A percentile compares a stretch with the other conserved stretches of the same genome.
Evolutionary conservation across 768 basidiomycete species (phyloP).

Genomic region (Amanita brunnescens): DNA sequence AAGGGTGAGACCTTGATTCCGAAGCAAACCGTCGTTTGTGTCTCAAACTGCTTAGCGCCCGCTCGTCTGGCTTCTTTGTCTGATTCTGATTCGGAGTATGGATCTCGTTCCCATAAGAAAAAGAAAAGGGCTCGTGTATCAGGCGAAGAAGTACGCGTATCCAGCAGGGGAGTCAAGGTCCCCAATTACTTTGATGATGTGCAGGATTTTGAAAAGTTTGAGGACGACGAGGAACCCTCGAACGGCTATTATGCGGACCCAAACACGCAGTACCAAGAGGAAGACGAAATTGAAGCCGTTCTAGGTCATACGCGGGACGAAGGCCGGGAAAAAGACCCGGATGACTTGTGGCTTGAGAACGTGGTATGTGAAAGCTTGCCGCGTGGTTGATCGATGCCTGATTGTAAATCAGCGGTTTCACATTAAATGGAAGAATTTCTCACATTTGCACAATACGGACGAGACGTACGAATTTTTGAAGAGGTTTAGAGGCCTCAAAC

Average conservation of each 20-base stretch:
- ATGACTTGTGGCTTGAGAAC: constrained; percentile 84
- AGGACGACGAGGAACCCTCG: constrained; percentile 53
- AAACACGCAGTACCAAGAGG: constrained; percentile 47
- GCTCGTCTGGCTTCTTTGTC: constrained; percentile 51
- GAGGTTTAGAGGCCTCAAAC: constrained; percentile 90
- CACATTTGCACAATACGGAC: constrained; percentile 98
- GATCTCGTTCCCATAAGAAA: constrained; percentile 72
- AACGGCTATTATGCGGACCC: constrained; percentile 50
- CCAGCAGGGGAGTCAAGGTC: constrained; percentile 64
- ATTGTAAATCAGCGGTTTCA: constrained; percentile 72
- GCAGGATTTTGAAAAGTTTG: constrained; percentile 67
- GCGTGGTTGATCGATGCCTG: constrained; percentile 3
- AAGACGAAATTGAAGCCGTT: constrained; percentile 89
- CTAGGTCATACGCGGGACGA: constrained; percentile 84
- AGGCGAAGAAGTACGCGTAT: constrained; percentile 70
- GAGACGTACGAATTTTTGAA: constrained; percentile 96
- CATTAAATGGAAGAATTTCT: constrained; percentile 99
- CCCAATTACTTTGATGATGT: constrained; percentile 82
- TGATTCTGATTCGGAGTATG: constrained; percentile 85
- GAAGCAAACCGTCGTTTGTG: constrained; percentile 9
- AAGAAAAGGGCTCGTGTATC: constrained; percentile 60
- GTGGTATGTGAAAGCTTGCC: constrained; percentile 42
- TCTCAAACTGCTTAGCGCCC: constrained; percentile 25
- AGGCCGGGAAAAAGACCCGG: constrained; percentile 61
- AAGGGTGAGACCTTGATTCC: constrained; percentile 38